A percentile compares a stretch with the other conserved stretches of the same genome.
Conservation (phyloP, 2,329 filamentous ascomycete species). For the Hymenoscyphus linearis region DNA sequence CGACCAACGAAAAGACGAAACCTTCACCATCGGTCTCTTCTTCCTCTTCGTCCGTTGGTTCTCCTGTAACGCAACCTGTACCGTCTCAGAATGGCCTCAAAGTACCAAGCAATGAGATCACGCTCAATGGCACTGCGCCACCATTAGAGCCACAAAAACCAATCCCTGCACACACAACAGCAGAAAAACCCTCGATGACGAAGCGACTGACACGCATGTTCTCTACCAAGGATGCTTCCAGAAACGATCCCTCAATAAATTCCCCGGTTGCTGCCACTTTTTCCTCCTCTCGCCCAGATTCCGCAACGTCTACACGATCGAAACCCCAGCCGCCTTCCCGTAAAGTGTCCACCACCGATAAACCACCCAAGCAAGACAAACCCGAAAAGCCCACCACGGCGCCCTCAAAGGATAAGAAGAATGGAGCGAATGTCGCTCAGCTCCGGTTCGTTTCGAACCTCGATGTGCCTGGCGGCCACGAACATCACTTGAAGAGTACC, state of each 20-base stretch:
- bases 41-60: conserved; percentile 23
- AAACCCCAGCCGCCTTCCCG: conserved; percentile 37
- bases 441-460: conserved; percentile 48
- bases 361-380: conserved; percentile 31
- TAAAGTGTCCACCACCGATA: conserved; percentile 42
- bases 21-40: conserved; percentile 26
- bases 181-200: conserved; percentile 57
- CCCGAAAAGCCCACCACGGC: conserved; percentile 26
- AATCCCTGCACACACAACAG: conserved; percentile 15
- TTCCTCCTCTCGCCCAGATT: conserved; percentile 26
- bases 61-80: conserved; percentile 23
- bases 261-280: conserved; percentile 29
- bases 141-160: conserved; percentile 26
- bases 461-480: conserved; percentile 64
- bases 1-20: conserved; percentile 18
- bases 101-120: conserved; percentile 26
- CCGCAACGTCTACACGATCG: conserved; percentile 26
- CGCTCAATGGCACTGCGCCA: conserved; percentile 29
- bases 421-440: conserved; percentile 12
- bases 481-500: conserved; percentile 82
- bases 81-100: conserved; percentile 21
- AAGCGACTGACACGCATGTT: conserved; percentile 62
- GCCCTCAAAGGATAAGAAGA: conserved; percentile 28
- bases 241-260: conserved; percentile 23
- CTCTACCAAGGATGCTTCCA: conserved; percentile 48